phyloP scores from a whole-genome alignment of 257 asterid species.

The Linaria vulgaris region DNA sequence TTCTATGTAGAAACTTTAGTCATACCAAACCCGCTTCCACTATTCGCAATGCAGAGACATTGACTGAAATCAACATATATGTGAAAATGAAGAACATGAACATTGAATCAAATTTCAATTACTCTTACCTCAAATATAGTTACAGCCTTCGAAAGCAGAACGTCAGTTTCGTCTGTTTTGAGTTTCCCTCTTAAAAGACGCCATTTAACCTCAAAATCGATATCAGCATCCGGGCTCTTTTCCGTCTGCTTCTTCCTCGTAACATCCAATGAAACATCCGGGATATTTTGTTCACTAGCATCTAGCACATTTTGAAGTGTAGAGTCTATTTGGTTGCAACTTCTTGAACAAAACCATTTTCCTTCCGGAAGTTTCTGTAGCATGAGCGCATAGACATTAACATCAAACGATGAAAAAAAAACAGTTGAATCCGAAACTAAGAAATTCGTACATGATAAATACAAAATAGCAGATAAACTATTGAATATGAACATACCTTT shows the following conservation, averaged over 20 bases:
- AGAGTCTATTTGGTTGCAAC: conserved; percentile 74
- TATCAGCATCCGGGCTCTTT: conserved; percentile 34
- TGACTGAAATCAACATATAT: too few relatives aligned
- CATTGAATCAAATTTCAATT: conserved; percentile 12
- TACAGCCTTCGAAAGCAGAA: conserved; percentile 82
- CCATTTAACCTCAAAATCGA: conserved; percentile 90
- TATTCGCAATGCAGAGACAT: too few relatives aligned
- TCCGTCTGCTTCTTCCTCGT: conserved; percentile 48
- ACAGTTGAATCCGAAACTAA: too few relatives aligned
- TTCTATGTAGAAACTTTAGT: too few relatives aligned
- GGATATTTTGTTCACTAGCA: conserved; percentile 76
- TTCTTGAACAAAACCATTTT: conserved; percentile 86
- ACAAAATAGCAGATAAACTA: too few relatives aligned
- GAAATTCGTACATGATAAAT: too few relatives aligned
- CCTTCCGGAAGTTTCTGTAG: conserved; percentile 90
- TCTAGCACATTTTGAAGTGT: conserved; percentile 63
- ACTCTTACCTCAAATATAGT: conserved; percentile 88
- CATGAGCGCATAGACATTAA: conserved; percentile 1
- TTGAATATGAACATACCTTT: conserved; percentile 47
- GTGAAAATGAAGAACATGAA: neutral
- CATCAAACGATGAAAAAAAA: too few relatives aligned
- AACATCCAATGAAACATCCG: conserved; percentile 65
- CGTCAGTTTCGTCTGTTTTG: conserved; percentile 72
- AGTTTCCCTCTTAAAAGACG: conserved; percentile 84
- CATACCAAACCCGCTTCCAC: too few relatives aligned